These are phyloP conservation scores for Akebia trifoliata DNA, from an alignment of 164 flowering plant genomes.

Conservation along the genomic window DNA sequence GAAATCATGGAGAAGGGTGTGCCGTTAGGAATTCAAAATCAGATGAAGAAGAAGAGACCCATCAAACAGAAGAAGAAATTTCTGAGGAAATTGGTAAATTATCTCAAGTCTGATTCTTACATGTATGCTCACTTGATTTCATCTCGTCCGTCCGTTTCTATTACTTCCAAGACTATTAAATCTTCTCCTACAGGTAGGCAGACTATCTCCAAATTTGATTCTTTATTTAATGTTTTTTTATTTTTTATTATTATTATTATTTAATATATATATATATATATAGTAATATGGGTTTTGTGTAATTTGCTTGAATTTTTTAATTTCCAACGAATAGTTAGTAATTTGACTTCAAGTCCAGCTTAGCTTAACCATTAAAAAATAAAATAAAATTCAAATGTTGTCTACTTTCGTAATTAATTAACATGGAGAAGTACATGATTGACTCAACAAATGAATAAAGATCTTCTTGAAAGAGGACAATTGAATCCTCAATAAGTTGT, in stretches of 20 bases:
- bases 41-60: constrained; percentile 11
- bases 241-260: not conserved
- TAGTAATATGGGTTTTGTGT: no score
- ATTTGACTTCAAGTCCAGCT: no score
- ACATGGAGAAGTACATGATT: no score
- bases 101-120: constrained; percentile 45
- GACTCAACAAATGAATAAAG: no score
- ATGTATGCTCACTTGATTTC: constrained; percentile 47
- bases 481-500: no score
- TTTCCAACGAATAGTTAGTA: no score
- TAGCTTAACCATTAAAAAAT: no score
- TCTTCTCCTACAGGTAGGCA: constrained; percentile 5
- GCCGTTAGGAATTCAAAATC: not conserved
- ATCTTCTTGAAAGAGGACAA: no score
- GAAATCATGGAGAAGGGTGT: not conserved
- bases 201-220: not conserved
- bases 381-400: no score
- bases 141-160: not conserved
- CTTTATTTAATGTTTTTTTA: not conserved
- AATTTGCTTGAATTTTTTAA: no score
- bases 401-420: no score
- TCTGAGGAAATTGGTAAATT: constrained; percentile 30
- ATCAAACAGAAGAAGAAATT: constrained; percentile 15
- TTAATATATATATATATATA: not conserved
- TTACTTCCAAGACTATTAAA: not conserved